Evolutionary conservation across 352 stramenopile species (phyloP).

Genomic region (Globisporangium paroecandrum): DNA sequence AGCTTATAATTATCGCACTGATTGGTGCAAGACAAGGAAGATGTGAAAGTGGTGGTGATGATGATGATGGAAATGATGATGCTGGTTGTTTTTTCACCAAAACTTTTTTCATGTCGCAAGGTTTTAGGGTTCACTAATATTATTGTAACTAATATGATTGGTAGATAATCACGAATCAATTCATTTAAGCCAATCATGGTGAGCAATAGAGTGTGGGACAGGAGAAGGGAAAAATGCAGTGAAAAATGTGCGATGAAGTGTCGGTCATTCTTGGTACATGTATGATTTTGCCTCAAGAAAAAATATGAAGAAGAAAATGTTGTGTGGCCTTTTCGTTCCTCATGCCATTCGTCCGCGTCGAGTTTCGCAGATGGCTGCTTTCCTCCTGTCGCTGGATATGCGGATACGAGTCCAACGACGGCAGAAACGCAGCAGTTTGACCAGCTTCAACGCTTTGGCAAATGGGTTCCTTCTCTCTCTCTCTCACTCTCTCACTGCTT

Average conservation of each 20-base stretch:
- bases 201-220: background rate
- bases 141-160: background rate
- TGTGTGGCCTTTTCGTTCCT: background rate
- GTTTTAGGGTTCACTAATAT: background rate
- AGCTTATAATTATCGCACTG: background rate
- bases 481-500: background rate
- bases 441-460: background rate
- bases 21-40: background rate
- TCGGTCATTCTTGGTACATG: background rate
- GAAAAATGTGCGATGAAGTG: background rate
- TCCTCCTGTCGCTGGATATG: background rate
- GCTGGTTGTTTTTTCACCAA: background rate
- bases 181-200: background rate
- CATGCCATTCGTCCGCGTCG: background rate
- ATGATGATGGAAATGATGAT: constrained; percentile 6
- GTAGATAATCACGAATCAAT: background rate
- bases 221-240: background rate
- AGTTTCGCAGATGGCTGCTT: background rate
- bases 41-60: background rate
- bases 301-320: background rate
- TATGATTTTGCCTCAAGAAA: background rate
- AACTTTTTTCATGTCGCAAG: background rate
- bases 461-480: background rate
- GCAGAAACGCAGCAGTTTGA: background rate
- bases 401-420: background rate